Base-by-base conservation (phyloP, 345 rosid genomes). In the Brassica cretica region DNA sequence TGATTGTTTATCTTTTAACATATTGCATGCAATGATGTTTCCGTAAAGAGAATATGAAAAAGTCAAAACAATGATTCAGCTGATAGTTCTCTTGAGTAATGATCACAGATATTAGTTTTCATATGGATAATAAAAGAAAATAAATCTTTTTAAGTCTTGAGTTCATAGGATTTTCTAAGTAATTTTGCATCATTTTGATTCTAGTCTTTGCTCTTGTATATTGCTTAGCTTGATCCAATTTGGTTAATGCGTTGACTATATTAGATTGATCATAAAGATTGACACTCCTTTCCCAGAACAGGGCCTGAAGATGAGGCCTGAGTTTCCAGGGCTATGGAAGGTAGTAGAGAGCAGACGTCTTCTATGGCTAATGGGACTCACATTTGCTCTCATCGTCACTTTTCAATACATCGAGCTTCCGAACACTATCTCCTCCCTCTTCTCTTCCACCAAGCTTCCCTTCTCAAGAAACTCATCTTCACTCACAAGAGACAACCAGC, bases 351-450 rank as follows among this genome's bases (percentile, higher is more conserved):
- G 83, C 56, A 81, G 85, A 89, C 82, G 84, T 80, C 75, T 86
- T 82, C 79, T 90, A 33, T 87, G 91, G 89, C 71, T 90, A 55
- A 12, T 80, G 64, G 96, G 87, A 64, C 55, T 82, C 15, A 76
- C 79, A 66, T 82, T 94, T 60, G 86, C 80, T 11, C 59, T 86
- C 49, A 39, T 88, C 41, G 68, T 94, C 53, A 64, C 85, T 4
- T 82, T 90, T 82, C 96, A 92, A 68, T 87, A 66, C 82, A 21
- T 92, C 6, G 93, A 90, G 71, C 86, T 92, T 12, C 96, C 94
- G 0, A 73, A 84, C 59, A 82, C 81, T 19, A 65, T 87, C 32
- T 81, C 87, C 2, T 82, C 87, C 19, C 15, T 88, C 55, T 78
- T 91, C 78, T 86, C 91, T 75, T 46, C 85, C 67, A 51, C 71